phyloP scores from a whole-genome alignment of 2,329 filamentous ascomycete species.

The Fusarium piperis region DNA sequence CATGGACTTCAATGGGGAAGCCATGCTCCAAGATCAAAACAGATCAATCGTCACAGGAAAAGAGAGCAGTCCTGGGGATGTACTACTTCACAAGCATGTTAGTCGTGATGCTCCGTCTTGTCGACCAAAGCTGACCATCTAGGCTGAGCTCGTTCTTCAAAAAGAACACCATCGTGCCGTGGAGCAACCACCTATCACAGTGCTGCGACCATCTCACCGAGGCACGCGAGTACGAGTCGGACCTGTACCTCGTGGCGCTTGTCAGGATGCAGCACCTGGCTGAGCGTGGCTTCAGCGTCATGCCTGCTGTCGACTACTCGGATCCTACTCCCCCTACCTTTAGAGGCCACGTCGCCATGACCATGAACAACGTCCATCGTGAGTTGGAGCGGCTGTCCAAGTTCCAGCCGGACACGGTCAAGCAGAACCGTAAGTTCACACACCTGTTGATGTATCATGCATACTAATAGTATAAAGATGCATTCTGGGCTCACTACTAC shows the following conservation, averaged over 20 bases:
- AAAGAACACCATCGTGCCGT: conserved; percentile 45
- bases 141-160: conserved; percentile 41
- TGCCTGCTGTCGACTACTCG: conserved; percentile 35
- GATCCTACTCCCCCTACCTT: conserved; percentile 34
- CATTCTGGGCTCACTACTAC: conserved; percentile 49
- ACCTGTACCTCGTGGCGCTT: conserved; percentile 46
- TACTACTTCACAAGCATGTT: conserved; percentile 52
- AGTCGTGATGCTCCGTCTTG: background rate
- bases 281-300: conserved; percentile 41
- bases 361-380: conserved; percentile 44
- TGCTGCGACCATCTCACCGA: conserved; percentile 47
- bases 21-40: conserved; percentile 17
- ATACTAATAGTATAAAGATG: conserved; percentile 33
- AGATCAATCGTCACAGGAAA: conserved; percentile 48
- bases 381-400: conserved; percentile 46
- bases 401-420: conserved; percentile 33
- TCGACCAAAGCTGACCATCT: background rate
- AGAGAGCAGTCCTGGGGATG: conserved; percentile 52
- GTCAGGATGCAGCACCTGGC: conserved; percentile 48
- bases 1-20: conserved; percentile 37
- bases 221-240: conserved; percentile 44
- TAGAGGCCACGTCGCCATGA: conserved; percentile 45
- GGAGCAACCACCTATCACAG: conserved; percentile 46
- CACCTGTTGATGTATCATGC: rapidly evolving
- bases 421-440: conserved; percentile 26